Conservation (phyloP, 225 moss, liverwort and hornwort species). For the Asterella californica region DNA sequence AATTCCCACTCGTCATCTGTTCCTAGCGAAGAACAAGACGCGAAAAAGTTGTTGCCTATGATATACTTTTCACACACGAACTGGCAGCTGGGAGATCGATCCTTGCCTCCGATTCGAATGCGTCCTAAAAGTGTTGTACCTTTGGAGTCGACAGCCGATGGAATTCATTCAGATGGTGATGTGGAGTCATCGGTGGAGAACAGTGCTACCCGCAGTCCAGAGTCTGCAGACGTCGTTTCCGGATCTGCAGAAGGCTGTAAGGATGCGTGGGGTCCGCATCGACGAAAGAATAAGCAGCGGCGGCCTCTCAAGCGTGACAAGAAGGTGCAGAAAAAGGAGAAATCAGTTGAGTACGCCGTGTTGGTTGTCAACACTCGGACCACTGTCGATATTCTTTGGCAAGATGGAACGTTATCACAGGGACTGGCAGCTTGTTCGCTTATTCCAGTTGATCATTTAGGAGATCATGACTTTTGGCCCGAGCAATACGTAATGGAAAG, state of each 20-base stretch:
- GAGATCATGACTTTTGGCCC: conserved; percentile 99
- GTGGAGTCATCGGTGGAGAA: conserved; percentile 44
- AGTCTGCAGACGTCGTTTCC: conserved; percentile 40
- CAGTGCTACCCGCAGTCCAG: conserved; percentile 33
- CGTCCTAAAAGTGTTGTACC: conserved; percentile 34
- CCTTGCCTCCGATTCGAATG: conserved; percentile 61
- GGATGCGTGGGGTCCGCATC: conserved; percentile 38
- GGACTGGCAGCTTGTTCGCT: conserved; percentile 70
- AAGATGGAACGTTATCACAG: conserved; percentile 67
- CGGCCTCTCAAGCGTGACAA: conserved; percentile 62
- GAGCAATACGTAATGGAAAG: conserved; percentile 96
- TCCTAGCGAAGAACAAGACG: conserved; percentile 83
- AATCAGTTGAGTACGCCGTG: conserved; percentile 65
- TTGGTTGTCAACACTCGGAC: conserved; percentile 82
- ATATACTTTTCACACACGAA: conserved; percentile 74
- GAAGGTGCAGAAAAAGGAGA: conserved; percentile 78
- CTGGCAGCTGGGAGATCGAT: conserved; percentile 97
- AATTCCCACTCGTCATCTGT: conserved; percentile 66
- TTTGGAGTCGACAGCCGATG: conserved; percentile 24
- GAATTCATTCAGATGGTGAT: conserved; percentile 48
- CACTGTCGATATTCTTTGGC: conserved; percentile 83
- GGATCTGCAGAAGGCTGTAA: conserved; percentile 44
- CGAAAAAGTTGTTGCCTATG: conserved; percentile 69
- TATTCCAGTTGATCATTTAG: conserved; percentile 86
- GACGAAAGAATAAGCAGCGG: conserved; percentile 53